Conservation (phyloP, 2,329 filamentous ascomycete species). For the Emergomyces orientalis region DNA sequence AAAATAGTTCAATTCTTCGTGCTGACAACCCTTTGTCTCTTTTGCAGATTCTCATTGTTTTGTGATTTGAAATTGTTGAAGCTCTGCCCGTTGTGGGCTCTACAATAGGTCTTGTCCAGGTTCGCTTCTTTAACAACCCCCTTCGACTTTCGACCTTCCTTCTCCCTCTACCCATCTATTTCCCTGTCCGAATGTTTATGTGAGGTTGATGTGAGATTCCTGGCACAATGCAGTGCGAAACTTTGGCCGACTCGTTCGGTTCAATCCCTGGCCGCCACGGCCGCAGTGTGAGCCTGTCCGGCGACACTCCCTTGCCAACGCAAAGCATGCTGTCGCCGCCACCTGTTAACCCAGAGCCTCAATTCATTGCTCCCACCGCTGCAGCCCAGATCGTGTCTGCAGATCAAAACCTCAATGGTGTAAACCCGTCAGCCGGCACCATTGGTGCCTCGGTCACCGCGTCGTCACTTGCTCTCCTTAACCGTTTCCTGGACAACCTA, state of each 20-base stretch:
- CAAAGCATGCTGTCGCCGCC: conserved; percentile 54
- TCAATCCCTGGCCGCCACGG: conserved; percentile 11
- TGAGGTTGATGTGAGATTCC: conserved; percentile 4
- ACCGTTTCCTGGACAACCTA: conserved; percentile 86
- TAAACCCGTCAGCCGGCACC: conserved; percentile 58
- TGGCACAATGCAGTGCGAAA: conserved; percentile 7
- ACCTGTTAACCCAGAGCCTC: conserved; percentile 63
- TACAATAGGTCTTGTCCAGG: conserved; percentile 4
- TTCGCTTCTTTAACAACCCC: conserved; percentile 5
- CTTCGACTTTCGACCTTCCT: not conserved
- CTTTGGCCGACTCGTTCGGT: conserved; percentile 1
- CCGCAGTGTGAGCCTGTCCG: conserved; percentile 34
- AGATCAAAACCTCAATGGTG: conserved; percentile 67
- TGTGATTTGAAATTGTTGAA: conserved; percentile 5
- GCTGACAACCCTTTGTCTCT: not conserved
- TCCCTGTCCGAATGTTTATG: not conserved
- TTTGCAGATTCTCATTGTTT: conserved; percentile 3
- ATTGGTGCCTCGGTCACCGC: conserved; percentile 65
- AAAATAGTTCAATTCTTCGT: not conserved
- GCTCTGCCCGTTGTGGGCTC: not conserved
- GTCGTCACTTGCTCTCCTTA: conserved; percentile 67
- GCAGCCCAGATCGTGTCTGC: conserved; percentile 88
- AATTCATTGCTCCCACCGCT: conserved; percentile 78
- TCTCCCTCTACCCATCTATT: not conserved
- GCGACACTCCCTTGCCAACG: conserved; percentile 26